Percentiles rank a stretch among this genome's conserved stretches.
These are phyloP conservation scores for Scalesia atractyloides DNA, from an alignment of 129 eudicot species.

Conservation along the genomic window DNA sequence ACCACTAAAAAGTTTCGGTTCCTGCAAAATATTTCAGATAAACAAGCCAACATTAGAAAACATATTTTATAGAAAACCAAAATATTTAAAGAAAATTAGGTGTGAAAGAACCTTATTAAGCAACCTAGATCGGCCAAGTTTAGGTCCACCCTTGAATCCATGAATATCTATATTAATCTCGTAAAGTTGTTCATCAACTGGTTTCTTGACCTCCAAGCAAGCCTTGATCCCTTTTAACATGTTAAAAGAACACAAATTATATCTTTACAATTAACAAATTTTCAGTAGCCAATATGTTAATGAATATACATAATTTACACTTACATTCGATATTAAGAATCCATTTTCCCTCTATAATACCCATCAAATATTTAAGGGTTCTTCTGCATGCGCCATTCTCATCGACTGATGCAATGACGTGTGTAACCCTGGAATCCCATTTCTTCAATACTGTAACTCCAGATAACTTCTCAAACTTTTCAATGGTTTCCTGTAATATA, in stretches of 20 bases:
- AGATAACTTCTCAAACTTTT: constrained; percentile 60
- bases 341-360: constrained; percentile 95
- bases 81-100: not conserved
- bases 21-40: constrained; percentile 44
- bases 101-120: constrained; percentile 61
- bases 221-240: constrained; percentile 74
- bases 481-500: constrained; percentile 58
- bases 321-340: constrained; percentile 70
- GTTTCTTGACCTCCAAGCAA: constrained; percentile 68
- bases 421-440: constrained; percentile 86
- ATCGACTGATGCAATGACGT: constrained; percentile 81
- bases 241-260: not conserved
- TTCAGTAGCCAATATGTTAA: not conserved
- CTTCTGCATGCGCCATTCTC: constrained; percentile 92
- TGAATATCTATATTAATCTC: constrained; percentile 75
- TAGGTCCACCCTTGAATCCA: constrained; percentile 85
- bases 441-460: constrained; percentile 63
- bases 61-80: not conserved
- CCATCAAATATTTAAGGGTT: constrained; percentile 93
- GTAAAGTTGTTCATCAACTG: constrained; percentile 70
- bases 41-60: not conserved
- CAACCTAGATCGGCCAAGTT: constrained; percentile 71
- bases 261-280: not conserved
- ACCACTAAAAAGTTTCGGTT: constrained; percentile 70
- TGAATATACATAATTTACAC: constrained; percentile 22